These are phyloP conservation scores for Tetrapyrgos nigripes DNA, from an alignment of 1,284 basidiomycete genomes.

Conservation along the genomic window DNA sequence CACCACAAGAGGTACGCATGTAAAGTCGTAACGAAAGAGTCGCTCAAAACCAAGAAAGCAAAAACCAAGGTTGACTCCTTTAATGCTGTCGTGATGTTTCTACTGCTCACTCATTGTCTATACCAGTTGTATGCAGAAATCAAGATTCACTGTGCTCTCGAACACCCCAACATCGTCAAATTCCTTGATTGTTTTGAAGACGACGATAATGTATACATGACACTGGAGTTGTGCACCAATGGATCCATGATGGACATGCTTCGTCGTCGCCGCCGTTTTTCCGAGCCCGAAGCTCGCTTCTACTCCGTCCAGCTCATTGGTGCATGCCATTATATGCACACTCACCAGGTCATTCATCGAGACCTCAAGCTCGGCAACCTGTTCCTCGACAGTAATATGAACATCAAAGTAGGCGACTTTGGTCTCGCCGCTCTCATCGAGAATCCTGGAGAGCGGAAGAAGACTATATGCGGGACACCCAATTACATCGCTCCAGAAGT, in stretches of 20 bases:
- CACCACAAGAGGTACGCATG: slow-evolving; percentile 75
- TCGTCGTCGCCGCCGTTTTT: slow-evolving; percentile 86
- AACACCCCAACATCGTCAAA: slow-evolving; percentile 92
- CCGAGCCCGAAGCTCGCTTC: slow-evolving; percentile 92
- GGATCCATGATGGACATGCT: slow-evolving; percentile 94
- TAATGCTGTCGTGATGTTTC: not conserved
- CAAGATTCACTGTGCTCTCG: slow-evolving; percentile 93
- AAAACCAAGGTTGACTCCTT: slow-evolving; percentile 79
- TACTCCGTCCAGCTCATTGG: slow-evolving; percentile 95
- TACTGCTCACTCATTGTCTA: slow-evolving; percentile 5
- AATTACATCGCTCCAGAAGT: slow-evolving; percentile 99
- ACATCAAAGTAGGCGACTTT: slow-evolving; percentile 97
- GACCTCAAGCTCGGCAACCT: slow-evolving; percentile 97
- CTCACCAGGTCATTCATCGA: slow-evolving; percentile 94
- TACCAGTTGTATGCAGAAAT: slow-evolving; percentile 95
- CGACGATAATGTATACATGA: slow-evolving; percentile 96
- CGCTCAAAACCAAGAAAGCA: slow-evolving; percentile 89
- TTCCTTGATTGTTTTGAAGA: slow-evolving; percentile 98
- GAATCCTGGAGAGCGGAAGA: slow-evolving; percentile 95
- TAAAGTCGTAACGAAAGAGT: slow-evolving; percentile 87
- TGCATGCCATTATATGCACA: slow-evolving; percentile 97
- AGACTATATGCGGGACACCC: slow-evolving; percentile 98
- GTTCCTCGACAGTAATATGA: slow-evolving; percentile 92
- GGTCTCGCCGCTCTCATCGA: slow-evolving; percentile 97
- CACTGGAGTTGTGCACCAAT: slow-evolving; percentile 90